These are phyloP conservation scores for Fraxinus americana DNA, from an alignment of 257 asterid species.

Conservation along the genomic window DNA sequence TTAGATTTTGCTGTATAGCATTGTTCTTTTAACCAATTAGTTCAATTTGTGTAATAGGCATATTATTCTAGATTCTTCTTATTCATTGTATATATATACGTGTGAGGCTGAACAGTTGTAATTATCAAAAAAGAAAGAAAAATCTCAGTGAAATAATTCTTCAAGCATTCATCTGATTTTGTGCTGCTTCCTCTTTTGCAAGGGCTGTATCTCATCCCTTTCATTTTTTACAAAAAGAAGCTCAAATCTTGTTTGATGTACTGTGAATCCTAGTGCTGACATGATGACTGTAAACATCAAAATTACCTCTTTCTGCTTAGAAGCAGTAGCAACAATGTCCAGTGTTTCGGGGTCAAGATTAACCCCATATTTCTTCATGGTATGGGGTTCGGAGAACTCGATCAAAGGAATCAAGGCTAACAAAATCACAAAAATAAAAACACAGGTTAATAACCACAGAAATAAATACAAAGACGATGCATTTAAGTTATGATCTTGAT, in stretches of 20 bases:
- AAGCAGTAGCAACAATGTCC: slow-evolving; percentile 58
- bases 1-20: no score
- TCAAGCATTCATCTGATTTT: no score
- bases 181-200: no score
- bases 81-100: no score
- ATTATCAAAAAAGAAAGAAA: no score
- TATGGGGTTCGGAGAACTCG: slow-evolving; percentile 48
- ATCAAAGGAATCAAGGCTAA: slow-evolving; percentile 78
- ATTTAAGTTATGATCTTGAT: neutral
- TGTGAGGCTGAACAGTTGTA: no score
- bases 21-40: no score
- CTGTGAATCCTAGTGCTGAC: neutral
- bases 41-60: no score
- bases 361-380: slow-evolving; percentile 74
- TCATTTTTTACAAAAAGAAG: neutral
- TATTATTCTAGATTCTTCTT: no score
- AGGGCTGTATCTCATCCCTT: no score
- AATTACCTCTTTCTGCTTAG: slow-evolving; percentile 70
- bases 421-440: slow-evolving; percentile 9
- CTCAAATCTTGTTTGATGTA: neutral
- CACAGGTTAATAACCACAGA: neutral
- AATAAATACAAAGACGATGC: neutral
- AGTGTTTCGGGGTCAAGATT: slow-evolving; percentile 66
- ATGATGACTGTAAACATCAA: neutral
- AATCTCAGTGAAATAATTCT: no score